Evolutionary conservation across 768 basidiomycete species (phyloP).

Genomic region (Boletus subcaerulescens): DNA sequence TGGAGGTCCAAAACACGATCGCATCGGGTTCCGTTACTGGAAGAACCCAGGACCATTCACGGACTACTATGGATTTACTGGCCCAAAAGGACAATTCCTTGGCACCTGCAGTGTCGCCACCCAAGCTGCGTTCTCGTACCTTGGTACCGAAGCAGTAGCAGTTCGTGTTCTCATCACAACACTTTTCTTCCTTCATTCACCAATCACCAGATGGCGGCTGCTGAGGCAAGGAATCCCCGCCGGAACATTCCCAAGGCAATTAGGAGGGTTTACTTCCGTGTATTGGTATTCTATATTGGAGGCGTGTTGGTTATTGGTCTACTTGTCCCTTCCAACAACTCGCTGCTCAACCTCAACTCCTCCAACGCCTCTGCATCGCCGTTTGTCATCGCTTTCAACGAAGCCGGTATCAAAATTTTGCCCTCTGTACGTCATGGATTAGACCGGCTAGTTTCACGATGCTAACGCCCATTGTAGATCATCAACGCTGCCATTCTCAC

Average conservation of each 20-base stretch:
- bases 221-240: constrained; percentile 51
- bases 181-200: background rate
- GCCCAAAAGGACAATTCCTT: constrained; percentile 49
- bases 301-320: constrained; percentile 48
- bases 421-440: constrained; percentile 38
- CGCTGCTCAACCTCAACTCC: constrained; percentile 36
- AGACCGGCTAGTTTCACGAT: background rate
- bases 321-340: constrained; percentile 47
- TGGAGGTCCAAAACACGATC: constrained; percentile 52
- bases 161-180: constrained; percentile 19
- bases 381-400: constrained; percentile 56
- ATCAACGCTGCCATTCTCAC: constrained; percentile 45
- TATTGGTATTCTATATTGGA: constrained; percentile 38
- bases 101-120: constrained; percentile 51
- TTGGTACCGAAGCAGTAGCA: constrained; percentile 54
- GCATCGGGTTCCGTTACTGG: constrained; percentile 48
- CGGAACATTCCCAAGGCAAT: constrained; percentile 41
- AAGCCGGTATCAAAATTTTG: constrained; percentile 56
- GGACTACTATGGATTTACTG: constrained; percentile 38
- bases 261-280: constrained; percentile 42
- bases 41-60: constrained; percentile 57
- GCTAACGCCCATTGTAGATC: constrained; percentile 10
- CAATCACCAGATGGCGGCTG: constrained; percentile 38
- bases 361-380: constrained; percentile 46
- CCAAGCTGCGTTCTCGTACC: constrained; percentile 59